Conservation (phyloP, 108 stramenopile species). For the Cyclotella sp. region DNA sequence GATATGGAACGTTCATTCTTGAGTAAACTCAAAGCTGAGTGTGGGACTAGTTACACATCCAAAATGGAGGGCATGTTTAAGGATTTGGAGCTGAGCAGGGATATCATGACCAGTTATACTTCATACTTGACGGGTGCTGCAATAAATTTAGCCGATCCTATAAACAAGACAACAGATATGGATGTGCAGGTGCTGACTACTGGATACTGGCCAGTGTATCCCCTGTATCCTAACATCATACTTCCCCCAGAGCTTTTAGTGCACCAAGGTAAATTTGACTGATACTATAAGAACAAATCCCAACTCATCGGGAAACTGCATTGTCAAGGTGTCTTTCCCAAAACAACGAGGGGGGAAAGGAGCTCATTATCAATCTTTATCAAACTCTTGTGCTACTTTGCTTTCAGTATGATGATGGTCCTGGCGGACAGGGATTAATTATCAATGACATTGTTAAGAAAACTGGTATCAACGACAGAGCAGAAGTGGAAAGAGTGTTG, state of each 20-base stretch:
- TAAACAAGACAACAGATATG: slow-evolving; percentile 67
- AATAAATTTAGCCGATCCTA: slow-evolving; percentile 5
- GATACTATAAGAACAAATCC: slow-evolving; percentile 92
- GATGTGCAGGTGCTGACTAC: slow-evolving; percentile 93
- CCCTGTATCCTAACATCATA: slow-evolving; percentile 69
- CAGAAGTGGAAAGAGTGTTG: slow-evolving; percentile 87
- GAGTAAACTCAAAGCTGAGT: slow-evolving; percentile 95
- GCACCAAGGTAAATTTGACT: slow-evolving; percentile 66
- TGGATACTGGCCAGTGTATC: slow-evolving; percentile 97
- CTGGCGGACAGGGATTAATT: slow-evolving; percentile 52
- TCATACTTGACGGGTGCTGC: slow-evolving; percentile 48
- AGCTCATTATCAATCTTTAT: slow-evolving; percentile 88
- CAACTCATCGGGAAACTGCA: slow-evolving; percentile 90
- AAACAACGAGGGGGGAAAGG: slow-evolving; percentile 42
- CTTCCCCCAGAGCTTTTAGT: slow-evolving; percentile 86
- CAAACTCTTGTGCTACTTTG: slow-evolving; percentile 92
- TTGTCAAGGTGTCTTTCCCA: slow-evolving; percentile 71
- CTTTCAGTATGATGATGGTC: slow-evolving; percentile 69
- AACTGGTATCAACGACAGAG: slow-evolving; percentile 88
- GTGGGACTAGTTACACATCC: slow-evolving; percentile 95
- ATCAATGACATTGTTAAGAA: slow-evolving; percentile 71
- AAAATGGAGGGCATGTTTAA: slow-evolving; percentile 99
- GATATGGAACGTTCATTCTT: slow-evolving; percentile 94
- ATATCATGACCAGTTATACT: slow-evolving; percentile 88
- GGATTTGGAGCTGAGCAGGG: slow-evolving; percentile 94